Evolutionary conservation across 2,329 filamentous ascomycete species (phyloP).

Genomic region (Penicillium thymicola): DNA sequence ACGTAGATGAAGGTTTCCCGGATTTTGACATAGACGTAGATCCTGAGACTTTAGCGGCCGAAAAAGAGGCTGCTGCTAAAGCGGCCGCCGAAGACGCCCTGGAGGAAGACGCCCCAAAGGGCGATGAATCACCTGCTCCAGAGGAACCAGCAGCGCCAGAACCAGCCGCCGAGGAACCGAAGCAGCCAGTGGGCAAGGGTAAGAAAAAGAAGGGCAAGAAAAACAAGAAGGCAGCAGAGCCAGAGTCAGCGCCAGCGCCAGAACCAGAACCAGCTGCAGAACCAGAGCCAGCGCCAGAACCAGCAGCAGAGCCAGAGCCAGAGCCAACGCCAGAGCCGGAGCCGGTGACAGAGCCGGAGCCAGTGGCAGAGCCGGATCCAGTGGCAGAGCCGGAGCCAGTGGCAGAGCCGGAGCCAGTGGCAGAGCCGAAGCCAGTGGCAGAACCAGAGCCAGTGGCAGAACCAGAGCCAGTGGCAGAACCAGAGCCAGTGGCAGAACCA

Average conservation of each 20-base stretch:
- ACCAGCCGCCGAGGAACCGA: constrained; percentile 2
- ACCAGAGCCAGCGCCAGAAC: not conserved
- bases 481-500: too few species aligned
- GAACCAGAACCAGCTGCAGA: not conserved
- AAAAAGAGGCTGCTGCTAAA: constrained; percentile 33
- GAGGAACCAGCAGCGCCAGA: not conserved
- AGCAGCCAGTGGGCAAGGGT: not conserved
- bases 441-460: too few species aligned
- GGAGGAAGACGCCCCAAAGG: constrained; percentile 12
- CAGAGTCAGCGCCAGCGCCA: not conserved
- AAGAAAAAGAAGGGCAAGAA: constrained; percentile 19
- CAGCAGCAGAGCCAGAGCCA: too few species aligned
- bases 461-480: not conserved
- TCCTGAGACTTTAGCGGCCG: constrained; percentile 31
- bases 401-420: too few species aligned
- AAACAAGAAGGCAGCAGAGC: constrained; percentile 7
- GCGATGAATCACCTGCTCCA: not conserved
- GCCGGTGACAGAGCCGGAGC: too few species aligned
- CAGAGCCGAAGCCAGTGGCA: not conserved
- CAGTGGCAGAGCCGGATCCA: too few species aligned
- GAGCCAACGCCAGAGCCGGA: too few species aligned
- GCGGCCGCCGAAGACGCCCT: constrained; percentile 33
- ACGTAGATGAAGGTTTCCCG: constrained; percentile 35
- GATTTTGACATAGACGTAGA: constrained; percentile 31
- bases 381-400: not conserved